Evolutionary conservation across 345 rosid genomes (phyloP), one percentile per base, ranked within the genome.

Genomic region (Eucalyptus sp.): DNA sequence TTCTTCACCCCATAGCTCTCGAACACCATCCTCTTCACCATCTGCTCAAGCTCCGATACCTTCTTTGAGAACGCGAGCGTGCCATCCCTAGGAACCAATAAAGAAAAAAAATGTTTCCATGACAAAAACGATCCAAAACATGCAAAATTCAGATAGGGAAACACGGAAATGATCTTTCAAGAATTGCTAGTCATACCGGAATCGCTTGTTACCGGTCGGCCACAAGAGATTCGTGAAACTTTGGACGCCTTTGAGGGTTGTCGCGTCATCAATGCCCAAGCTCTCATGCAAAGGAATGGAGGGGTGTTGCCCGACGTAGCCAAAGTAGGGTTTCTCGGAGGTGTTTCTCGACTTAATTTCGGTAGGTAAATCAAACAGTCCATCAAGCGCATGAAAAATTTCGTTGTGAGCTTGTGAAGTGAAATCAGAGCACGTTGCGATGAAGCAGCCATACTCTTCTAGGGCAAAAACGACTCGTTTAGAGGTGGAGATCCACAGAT

Each of bases 361-460:
- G 4, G 64, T 51, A 13, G 97, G 94, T 41, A 95, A 95, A 71
- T 91, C 86, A n/a, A 94, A 94, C 87, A 95, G 58, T 54, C 90
- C 92, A 76, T 90, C 92, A 17, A 90, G 27, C 4, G 79, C 91
- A 10, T 87, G 86, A 86, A 94, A 90, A 9, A 94, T 76, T 3
- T 79, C 44, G 24, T 84, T 50, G 80, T 91, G 92, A 88, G 93
- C 92, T 50, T 89, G 86, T 46, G n/a, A 12, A 3, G 93, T 71
- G 86, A 91, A 92, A 76, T 51, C 88, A 52, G 92, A 90, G 88
- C 88, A 93, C 27, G 87, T 87, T 6, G 93, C 94, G 31, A 90
- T 91, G 50, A 96, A 94, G 89, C 94, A 96, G 27, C 97, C 96
- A 24, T 91, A 92, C 37, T 92, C 88, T 76, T 96, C 95, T 49